Percentiles rank a stretch among this genome's conserved stretches.
phyloP scores from a whole-genome alignment of 208 protist genomes.

The Trypanosomatidae sp. region DNA sequence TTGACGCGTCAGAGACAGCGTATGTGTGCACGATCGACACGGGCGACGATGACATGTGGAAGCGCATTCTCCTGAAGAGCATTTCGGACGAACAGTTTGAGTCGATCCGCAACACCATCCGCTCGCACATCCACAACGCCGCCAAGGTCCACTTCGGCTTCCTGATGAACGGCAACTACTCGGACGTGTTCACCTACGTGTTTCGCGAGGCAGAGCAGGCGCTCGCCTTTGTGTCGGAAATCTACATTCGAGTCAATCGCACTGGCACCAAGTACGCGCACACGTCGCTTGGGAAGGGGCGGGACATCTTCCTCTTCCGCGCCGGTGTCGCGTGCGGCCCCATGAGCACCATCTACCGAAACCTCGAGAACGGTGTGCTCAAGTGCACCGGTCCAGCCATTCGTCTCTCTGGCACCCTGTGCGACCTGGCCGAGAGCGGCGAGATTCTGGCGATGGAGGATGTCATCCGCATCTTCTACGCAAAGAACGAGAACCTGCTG shows the following conservation, averaged over 20 bases:
- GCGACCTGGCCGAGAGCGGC: slow-evolving; percentile 59
- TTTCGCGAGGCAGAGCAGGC: slow-evolving; percentile 80
- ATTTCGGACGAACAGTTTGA: slow-evolving; percentile 49
- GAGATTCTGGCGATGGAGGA: slow-evolving; percentile 80
- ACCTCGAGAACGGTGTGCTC: slow-evolving; percentile 48
- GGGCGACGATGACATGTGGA: slow-evolving; percentile 65
- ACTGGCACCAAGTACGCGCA: slow-evolving; percentile 64
- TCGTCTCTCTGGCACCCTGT: slow-evolving; percentile 66
- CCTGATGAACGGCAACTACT: slow-evolving; percentile 80
- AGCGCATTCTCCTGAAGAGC: slow-evolving; percentile 28
- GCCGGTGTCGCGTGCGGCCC: slow-evolving; percentile 58
- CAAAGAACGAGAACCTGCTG: slow-evolving; percentile 66
- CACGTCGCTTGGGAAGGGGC: slow-evolving; percentile 27
- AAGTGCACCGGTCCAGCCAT: slow-evolving; percentile 74
- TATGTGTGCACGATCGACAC: slow-evolving; percentile 82
- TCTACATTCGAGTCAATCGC: slow-evolving; percentile 73
- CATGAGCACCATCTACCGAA: slow-evolving; percentile 72
- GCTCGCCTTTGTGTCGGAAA: slow-evolving; percentile 68
- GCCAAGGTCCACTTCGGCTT: slow-evolving; percentile 74
- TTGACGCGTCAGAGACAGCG: slow-evolving; percentile 56
- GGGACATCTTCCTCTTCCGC: slow-evolving; percentile 64
- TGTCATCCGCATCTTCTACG: slow-evolving; percentile 67
- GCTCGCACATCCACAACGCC: slow-evolving; percentile 37
- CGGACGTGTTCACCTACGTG: slow-evolving; percentile 80
- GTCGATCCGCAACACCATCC: slow-evolving; percentile 48